These are phyloP conservation scores for Pseudohalonectria lignicola DNA, from an alignment of 2,329 filamentous ascomycete species.

Conservation along the genomic window DNA sequence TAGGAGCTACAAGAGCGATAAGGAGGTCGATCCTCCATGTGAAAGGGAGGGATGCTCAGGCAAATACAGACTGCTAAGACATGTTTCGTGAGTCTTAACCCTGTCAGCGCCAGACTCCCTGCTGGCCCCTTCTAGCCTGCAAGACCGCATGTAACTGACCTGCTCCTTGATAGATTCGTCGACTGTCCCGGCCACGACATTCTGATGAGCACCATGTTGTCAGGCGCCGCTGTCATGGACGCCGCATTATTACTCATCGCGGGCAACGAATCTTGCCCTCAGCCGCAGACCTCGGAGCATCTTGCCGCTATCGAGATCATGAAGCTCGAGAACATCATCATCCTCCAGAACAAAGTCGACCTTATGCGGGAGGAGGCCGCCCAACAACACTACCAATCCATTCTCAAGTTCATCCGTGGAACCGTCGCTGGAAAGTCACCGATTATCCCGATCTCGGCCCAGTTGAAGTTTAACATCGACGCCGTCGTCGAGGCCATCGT, in stretches of 20 bases:
- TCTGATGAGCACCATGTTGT: conserved; percentile 99
- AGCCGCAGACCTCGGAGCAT: conserved; percentile 97
- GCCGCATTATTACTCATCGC: conserved; percentile 92
- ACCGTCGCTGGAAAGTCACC: conserved; percentile 92
- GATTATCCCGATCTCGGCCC: conserved; percentile 92
- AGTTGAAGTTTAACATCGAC: conserved; percentile 99
- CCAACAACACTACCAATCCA: conserved; percentile 89
- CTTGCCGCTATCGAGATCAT: conserved; percentile 99
- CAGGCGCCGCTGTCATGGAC: conserved; percentile 98
- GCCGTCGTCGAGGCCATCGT: conserved; percentile 94
- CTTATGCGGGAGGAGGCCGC: conserved; percentile 95
- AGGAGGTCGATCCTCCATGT: conserved; percentile 93
- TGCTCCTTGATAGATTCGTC: conserved; percentile 74
- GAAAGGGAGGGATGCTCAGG: conserved; percentile 87
- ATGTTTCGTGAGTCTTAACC: conserved; percentile 65
- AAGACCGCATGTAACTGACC: no score
- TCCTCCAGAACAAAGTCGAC: conserved; percentile 99
- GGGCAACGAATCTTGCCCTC: conserved; percentile 95
- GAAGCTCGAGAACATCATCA: conserved; percentile 99
- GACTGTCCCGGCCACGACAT: conserved; percentile 99
- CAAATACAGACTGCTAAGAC: conserved; percentile 77
- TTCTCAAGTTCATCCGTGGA: conserved; percentile 95
- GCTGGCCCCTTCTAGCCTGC: no score
- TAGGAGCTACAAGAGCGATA: conserved; percentile 95
- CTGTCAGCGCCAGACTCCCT: no score